phyloP scores from a whole-genome alignment of 192 early-diverging fungal genomes.

The Entrophospora sp. region DNA sequence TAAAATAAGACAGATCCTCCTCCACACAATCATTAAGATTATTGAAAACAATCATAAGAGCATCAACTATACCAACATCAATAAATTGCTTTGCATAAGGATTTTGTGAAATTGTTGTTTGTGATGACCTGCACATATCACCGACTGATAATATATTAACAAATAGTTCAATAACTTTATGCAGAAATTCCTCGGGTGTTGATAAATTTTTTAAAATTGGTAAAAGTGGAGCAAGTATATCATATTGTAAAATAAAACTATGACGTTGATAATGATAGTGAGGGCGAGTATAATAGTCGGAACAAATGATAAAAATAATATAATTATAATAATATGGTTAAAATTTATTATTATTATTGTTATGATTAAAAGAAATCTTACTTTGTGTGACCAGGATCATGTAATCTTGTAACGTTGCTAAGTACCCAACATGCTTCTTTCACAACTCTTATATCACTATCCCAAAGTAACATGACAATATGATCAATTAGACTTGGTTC shows the following conservation, averaged over 20 bases:
- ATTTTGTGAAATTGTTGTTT: background rate
- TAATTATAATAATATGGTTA: background rate
- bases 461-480: slow-evolving; percentile 10
- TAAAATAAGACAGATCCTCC: too few species aligned
- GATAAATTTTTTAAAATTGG: background rate
- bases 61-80: background rate
- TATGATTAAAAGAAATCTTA: background rate
- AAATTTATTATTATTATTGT: background rate
- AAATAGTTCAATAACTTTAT: slow-evolving; percentile 3
- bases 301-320: too few species aligned
- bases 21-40: too few species aligned
- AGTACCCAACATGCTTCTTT: slow-evolving; percentile 13
- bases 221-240: background rate
- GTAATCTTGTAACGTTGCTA: background rate
- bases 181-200: background rate
- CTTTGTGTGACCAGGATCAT: background rate
- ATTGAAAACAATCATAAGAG: background rate
- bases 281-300: too few species aligned
- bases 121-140: background rate
- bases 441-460: background rate
- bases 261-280: too few species aligned
- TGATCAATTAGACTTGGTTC: background rate
- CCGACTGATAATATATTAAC: slow-evolving; percentile 12
- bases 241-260: slow-evolving; percentile 3
- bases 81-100: background rate